Percentiles rank a stretch among this genome's conserved stretches.
Evolutionary conservation across 306 rosid genomes (phyloP).

Genomic region (Quercus alba): DNA sequence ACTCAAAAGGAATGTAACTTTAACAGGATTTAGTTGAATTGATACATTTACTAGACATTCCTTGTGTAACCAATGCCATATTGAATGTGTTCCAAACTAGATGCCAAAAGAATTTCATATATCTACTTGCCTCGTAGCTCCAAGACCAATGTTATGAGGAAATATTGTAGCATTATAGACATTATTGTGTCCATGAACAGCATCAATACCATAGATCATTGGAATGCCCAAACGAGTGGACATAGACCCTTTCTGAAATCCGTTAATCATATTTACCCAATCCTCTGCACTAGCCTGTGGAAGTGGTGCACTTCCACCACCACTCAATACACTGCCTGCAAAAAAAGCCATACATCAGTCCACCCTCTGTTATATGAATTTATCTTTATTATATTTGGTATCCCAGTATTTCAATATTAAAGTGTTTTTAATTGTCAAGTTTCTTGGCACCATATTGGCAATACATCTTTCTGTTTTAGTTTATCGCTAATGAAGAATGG

Average conservation of each 20-base stretch:
- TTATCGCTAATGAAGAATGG: not conserved
- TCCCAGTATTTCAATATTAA: not conserved
- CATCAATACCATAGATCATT: constrained; percentile 96
- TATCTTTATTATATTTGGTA: not conserved
- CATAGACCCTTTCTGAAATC: constrained; percentile 74
- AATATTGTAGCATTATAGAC: constrained; percentile 92
- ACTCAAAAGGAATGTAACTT: not conserved
- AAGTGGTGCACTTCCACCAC: constrained; percentile 91
- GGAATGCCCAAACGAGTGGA: constrained; percentile 87
- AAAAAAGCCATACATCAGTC: constrained; percentile 11
- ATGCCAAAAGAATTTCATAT: not conserved
- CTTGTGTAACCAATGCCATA: not conserved
- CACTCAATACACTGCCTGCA: constrained; percentile 95
- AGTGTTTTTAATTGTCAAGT: not conserved
- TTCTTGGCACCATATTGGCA: not conserved
- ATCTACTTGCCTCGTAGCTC: constrained; percentile 85
- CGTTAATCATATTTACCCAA: constrained; percentile 92
- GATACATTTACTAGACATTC: not conserved
- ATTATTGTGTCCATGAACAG: constrained; percentile 96
- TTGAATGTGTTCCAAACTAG: not conserved
- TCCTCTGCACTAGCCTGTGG: constrained; percentile 84
- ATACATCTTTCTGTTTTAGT: not conserved
- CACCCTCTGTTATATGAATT: not conserved
- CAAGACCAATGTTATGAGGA: constrained; percentile 94
- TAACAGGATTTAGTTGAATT: not conserved